Percentiles rank a stretch among this genome's conserved stretches.
Evolutionary conservation across 345 rosid genomes (phyloP).

Genomic region (Gossypium raimondii): DNA sequence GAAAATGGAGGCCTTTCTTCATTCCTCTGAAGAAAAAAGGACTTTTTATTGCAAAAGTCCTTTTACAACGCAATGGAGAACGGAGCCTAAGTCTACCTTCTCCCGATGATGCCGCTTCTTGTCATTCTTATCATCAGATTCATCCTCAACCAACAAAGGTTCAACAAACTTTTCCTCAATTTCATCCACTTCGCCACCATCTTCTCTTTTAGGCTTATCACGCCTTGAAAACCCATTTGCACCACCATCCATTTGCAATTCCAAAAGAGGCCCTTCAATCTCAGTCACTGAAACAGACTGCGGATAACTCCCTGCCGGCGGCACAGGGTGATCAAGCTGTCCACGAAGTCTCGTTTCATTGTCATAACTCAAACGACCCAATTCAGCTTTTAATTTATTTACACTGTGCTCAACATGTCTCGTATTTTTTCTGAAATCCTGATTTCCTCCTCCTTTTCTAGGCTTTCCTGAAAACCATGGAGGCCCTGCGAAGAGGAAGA

Average conservation of each 20-base stretch:
- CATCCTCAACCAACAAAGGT: conserved; percentile 54
- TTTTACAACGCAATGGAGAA: no score
- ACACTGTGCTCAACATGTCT: conserved; percentile 31
- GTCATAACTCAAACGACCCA: conserved; percentile 24
- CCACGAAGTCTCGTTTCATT: conserved; percentile 34
- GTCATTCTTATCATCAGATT: conserved; percentile 20
- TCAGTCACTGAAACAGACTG: conserved; percentile 50
- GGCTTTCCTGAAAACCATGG: conserved; percentile 44
- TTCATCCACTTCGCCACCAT: conserved; percentile 37
- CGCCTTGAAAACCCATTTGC: conserved; percentile 22
- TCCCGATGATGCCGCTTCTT: conserved; percentile 20
- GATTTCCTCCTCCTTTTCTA: conserved; percentile 28
- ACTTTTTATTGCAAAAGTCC: no score
- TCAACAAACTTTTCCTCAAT: conserved; percentile 48
- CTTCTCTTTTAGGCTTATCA: conserved; percentile 25
- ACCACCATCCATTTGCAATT: conserved; percentile 30
- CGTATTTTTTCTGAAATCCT: conserved; percentile 30
- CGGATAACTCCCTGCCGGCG: conserved; percentile 44
- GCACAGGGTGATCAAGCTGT: conserved; percentile 70
- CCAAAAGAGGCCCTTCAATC: conserved; percentile 38
- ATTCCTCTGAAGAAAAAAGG: no score
- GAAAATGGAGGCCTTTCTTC: no score
- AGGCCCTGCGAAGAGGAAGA: no score
- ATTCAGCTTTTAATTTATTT: conserved; percentile 28
- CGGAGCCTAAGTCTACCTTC: conserved; percentile 16